Evolutionary conservation across 495 filamentous ascomycete genomes (phyloP).

Genomic region (Cercophora newfieldiana): DNA sequence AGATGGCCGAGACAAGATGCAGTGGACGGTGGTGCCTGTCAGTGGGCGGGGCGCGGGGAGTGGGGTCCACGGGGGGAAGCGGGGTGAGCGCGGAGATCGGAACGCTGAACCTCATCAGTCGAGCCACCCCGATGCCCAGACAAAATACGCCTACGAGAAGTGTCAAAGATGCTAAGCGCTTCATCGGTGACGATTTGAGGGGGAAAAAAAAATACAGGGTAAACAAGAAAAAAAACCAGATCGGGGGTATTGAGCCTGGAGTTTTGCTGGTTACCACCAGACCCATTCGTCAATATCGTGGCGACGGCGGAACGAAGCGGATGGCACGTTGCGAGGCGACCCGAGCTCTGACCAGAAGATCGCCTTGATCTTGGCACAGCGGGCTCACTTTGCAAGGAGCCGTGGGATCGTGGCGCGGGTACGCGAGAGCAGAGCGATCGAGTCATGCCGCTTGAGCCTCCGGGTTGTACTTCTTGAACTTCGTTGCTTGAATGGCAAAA

Average conservation of each 20-base stretch:
- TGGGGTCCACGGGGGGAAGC: not conserved
- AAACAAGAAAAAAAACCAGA: too few species aligned
- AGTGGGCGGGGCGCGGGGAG: not conserved
- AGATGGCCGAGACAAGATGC: not conserved
- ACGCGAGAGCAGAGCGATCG: not conserved
- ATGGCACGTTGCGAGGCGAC: too few species aligned
- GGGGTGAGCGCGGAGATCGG: not conserved
- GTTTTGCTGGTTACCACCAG: too few species aligned
- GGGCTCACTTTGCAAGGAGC: not conserved
- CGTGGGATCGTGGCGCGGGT: not conserved
- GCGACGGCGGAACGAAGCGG: too few species aligned
- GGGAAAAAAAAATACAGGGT: too few species aligned
- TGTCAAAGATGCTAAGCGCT: too few species aligned
- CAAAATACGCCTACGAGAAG: not conserved
- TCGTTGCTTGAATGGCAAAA: not conserved
- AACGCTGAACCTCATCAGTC: too few species aligned
- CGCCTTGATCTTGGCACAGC: not conserved
- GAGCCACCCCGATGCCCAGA: not conserved
- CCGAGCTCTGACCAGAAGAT: not conserved
- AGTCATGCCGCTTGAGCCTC: not conserved
- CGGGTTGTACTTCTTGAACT: too few species aligned
- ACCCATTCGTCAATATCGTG: too few species aligned
- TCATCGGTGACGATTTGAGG: too few species aligned
- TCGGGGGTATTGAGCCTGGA: too few species aligned
- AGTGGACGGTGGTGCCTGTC: not conserved